Percentiles rank a stretch among this genome's conserved stretches.
Evolutionary conservation across 768 basidiomycete genomes (phyloP).

Genomic region (Pleurotus ostreatus): DNA sequence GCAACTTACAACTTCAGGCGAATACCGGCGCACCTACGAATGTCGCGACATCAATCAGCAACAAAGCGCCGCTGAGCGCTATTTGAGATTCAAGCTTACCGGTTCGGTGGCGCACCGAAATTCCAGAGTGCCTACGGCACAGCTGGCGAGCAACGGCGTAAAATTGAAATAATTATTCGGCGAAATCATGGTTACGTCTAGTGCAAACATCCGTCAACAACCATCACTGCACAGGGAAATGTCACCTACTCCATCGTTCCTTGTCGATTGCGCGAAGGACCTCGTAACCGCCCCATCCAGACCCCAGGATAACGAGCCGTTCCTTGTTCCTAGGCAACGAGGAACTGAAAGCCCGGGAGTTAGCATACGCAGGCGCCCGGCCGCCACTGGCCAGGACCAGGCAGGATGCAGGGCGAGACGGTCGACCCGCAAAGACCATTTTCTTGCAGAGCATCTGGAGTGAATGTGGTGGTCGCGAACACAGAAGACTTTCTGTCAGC

Average conservation of each 20-base stretch:
- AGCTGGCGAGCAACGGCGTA: conserved; percentile 61
- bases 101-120: conserved; percentile 80
- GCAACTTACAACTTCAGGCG: conserved; percentile 46
- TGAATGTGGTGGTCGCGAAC: not conserved
- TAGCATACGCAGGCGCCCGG: not conserved
- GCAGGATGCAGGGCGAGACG: not conserved
- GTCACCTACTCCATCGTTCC: conserved; percentile 59
- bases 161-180: conserved; percentile 70
- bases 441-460: not conserved
- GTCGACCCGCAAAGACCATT: not conserved
- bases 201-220: not conserved
- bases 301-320: conserved; percentile 65
- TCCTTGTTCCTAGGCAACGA: conserved; percentile 32
- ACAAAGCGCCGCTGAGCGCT: not conserved
- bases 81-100: conserved; percentile 34
- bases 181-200: conserved; percentile 66
- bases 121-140: conserved; percentile 81
- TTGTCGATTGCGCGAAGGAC: conserved; percentile 65
- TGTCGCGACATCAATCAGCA: not conserved
- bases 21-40: conserved; percentile 48
- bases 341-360: conserved; percentile 32
- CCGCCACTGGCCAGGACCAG: not conserved
- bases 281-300: conserved; percentile 78
- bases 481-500: too few relatives aligned
- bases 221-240: not conserved